Evolutionary conservation across 768 basidiomycete species (phyloP), one percentile per base, ranked within the genome.

Genomic region (Pulveroboletus sp.): DNA sequence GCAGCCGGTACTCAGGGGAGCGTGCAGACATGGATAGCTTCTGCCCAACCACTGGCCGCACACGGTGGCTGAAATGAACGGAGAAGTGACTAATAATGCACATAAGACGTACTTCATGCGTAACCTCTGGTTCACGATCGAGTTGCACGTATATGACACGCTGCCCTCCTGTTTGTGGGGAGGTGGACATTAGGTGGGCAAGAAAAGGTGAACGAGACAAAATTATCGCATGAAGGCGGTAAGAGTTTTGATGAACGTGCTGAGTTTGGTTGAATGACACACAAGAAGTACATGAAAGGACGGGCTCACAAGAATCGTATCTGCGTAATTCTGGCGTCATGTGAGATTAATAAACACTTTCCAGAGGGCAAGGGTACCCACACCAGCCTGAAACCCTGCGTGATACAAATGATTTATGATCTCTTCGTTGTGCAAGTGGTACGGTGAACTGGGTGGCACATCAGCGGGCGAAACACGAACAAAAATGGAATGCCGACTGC

Each of bases 141-240:
- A 93, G 72, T 53, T 82, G 79, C 46, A 92, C 80, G 63, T 84
- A 85, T 59, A 94, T 80, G 46, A 80, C 73, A 56, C 84, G 79
- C 59, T 84, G 82, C 13, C 78, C 83, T 50, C 75, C 75, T 32
- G 75, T 71, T 67, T 82, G 83, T 21, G 84, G 84, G 29, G 85
- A 83, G 41, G 86, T 88, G 47, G 85, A 87, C 85, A 95, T 90
- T 56, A 91, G 75, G 66, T 92, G 90, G 34, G 86, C 88, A 61
- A 94, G 80, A 69, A 82, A 89, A 32, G 93, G 91, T 27, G 91
- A 93, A 45, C 86, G 85, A 51, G 90, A 89, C 53, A 94, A 75
- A 56, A 94, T 85, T 67, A 94, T 87, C 54, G 85, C 81, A 71
- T 93, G 88, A 31, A 91, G 79, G 46, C 82, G 80, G 67, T 90